Evolutionary conservation across 805 yeast genomes (phyloP), one percentile per base, ranked within the genome.

Genomic region (Saccharomycopsis capsularis): DNA sequence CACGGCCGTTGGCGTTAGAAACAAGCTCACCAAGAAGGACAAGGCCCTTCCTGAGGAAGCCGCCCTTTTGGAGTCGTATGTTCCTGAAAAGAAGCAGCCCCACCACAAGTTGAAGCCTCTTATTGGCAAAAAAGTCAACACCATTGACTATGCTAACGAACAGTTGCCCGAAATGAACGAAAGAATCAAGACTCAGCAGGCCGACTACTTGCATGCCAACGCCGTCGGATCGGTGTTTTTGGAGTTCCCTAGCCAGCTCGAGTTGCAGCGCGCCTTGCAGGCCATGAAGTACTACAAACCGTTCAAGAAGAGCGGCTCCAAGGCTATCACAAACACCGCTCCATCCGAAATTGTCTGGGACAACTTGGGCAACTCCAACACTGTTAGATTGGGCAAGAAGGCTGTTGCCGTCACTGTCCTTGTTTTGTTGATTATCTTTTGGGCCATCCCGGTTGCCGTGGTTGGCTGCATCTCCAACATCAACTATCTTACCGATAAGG

Each of bases 391-490:
- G 40, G 54, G 75, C 21, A 82, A 80, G 68, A 73, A 71, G 50
- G 49, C 75, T 22, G 68, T 75, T 47, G 91, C 95, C 1, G 72
- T 70, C 48, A 70, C 85, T 15, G 68, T 88, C 44, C 71, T 85
- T 59, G 78, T 85, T 23, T 59, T 78, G 51, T 69, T 82, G 65
- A 79, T 91, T 53, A 77, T 91, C 42, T 88, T 89, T 68, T 91
- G 98, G 98, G 82, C 95, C 39, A 81, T 91, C 58, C 99, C 99
- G 7, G 97, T 91, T 36, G 95, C 97, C n/a, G 89, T 88, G 59
- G 96, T 91, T 45, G 98, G 98, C 77, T 76, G 80, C 58, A 82
- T 93, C 55, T 91, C 98, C 22, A 93, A 91, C 66, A 76, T 91
- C 57, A 79, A 82, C 56, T 82, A 75, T 60, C 71, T 89, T 61